Conservation (phyloP, 2,329 filamentous ascomycete species). For the Aspergillus neoniger region DNA sequence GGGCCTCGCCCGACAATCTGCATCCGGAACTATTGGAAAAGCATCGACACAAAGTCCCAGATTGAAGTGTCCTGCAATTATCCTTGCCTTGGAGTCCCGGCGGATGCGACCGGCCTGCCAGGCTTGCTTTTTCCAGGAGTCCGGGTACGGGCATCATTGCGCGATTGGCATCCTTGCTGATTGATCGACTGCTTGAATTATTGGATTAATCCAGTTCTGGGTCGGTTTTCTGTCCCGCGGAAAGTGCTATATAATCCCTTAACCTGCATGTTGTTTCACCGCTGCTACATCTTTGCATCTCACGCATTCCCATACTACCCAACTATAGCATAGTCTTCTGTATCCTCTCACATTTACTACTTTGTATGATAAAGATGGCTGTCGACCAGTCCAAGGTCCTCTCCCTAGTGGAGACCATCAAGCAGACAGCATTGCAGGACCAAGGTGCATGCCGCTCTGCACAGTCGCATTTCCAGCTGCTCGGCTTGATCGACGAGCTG, state of each 20-base stretch:
- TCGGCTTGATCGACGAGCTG: slow-evolving; percentile 32
- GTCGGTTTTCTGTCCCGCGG: neutral
- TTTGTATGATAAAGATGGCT: too few relatives aligned
- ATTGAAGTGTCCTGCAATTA: neutral
- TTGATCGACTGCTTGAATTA: neutral
- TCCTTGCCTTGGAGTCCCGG: neutral
- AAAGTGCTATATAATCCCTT: neutral
- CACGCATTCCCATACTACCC: neutral
- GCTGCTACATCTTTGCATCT: neutral
- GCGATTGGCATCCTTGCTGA: neutral
- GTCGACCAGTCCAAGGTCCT: slow-evolving; percentile 1
- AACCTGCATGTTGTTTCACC: slow-evolving; percentile 1
- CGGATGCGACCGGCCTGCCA: neutral
- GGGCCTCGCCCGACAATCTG: neutral
- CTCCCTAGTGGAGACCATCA: slow-evolving; percentile 18
- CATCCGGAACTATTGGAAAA: neutral
- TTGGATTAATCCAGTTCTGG: neutral
- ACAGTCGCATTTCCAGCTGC: slow-evolving; percentile 29
- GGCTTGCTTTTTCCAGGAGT: neutral
- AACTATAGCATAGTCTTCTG: neutral
- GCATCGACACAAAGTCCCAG: neutral
- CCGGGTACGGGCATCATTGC: neutral
- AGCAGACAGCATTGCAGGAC: slow-evolving; percentile 20
- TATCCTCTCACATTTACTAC: too few relatives aligned
- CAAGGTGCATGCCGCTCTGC: slow-evolving; percentile 19